Base-by-base conservation (phyloP, 192 early-diverging fungal species). In the Coemansia reversa region DNA sequence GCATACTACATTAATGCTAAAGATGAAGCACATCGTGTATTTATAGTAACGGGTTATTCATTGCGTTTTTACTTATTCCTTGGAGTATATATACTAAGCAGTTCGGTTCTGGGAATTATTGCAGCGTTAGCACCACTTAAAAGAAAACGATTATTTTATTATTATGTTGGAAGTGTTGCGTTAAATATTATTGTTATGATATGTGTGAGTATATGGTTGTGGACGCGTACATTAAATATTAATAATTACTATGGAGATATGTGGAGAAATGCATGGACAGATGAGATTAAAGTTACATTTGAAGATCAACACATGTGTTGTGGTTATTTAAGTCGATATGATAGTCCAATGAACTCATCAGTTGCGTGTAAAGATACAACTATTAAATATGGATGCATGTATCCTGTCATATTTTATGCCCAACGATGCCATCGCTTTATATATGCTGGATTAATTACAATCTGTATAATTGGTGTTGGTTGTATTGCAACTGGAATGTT, bases 171-270 rank as follows among this genome's bases (percentile, higher is more conserved):
- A 1, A 55, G 62, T 7, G 45, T 66, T 45, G 54, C 60, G 0
- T 19, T 73, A 16, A 55, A 58, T 1, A 66, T 69, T 23, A 11
- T 78, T 0, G 62, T 69, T 27, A 69, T 66, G 55, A 4, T 72
- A 2, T 60, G 66, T n/a, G 57, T 73, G 2, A 61, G 63, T 27
- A 23, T 78, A 1, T 72, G 66, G 70, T 51, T 78, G 5, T 78
- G 76, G 76, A 73, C 67, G 4, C 53, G 70, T 33, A 78, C 76
- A 7, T 45, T 78, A 2, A 66, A 78, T 56, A 78, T 78, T 25
- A 39, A 73, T 42, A 61, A 45, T 28, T 39, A 56, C 3, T 69
- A 69, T 22, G 56, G 66, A 19, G 22, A 63, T 16, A 55, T 59
- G 55, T 78, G 76, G 76, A 54, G 66, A 19, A 35, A 58, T 39